These are phyloP conservation scores for Penicillium waksmanii DNA, from an alignment of 495 filamentous ascomycete species.

Conservation along the genomic window DNA sequence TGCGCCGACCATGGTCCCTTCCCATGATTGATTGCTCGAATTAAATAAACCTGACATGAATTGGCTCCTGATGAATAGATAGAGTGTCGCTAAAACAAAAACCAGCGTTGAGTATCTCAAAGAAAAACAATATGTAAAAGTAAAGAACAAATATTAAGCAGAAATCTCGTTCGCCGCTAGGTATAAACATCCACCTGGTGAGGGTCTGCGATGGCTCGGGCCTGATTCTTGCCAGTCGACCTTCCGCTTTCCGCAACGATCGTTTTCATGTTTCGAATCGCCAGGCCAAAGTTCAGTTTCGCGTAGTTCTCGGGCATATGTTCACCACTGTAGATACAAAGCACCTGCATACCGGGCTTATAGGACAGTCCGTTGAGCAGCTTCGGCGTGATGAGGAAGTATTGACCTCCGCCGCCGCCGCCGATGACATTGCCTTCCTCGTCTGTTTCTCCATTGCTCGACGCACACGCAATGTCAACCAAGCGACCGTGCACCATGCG, in stretches of 20 bases:
- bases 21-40: background rate
- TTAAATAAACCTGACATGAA: background rate
- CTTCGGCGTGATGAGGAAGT: slow-evolving; percentile 99
- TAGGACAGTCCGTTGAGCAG: slow-evolving; percentile 83
- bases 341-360: slow-evolving; percentile 85
- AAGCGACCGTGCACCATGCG: slow-evolving; percentile 96
- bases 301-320: slow-evolving; percentile 69
- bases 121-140: slow-evolving; percentile 7
- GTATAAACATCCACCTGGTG: slow-evolving; percentile 30
- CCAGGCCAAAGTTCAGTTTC: slow-evolving; percentile 36
- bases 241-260: slow-evolving; percentile 18
- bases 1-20: background rate
- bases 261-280: slow-evolving; percentile 37
- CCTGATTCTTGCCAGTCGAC: slow-evolving; percentile 20
- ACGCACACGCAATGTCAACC: slow-evolving; percentile 85
- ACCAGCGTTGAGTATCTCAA: slow-evolving; percentile 8
- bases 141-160: slow-evolving; percentile 3
- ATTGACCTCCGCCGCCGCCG: slow-evolving; percentile 53
- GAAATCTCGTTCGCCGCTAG: slow-evolving; percentile 15
- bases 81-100: slow-evolving; percentile 12
- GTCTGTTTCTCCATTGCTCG: slow-evolving; percentile 20
- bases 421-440: slow-evolving; percentile 28
- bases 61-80: background rate
- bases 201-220: slow-evolving; percentile 22
- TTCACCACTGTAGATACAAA: slow-evolving; percentile 93